phyloP scores from a whole-genome alignment of 2,329 filamentous ascomycete genomes.

The Neonectria coccinea region DNA sequence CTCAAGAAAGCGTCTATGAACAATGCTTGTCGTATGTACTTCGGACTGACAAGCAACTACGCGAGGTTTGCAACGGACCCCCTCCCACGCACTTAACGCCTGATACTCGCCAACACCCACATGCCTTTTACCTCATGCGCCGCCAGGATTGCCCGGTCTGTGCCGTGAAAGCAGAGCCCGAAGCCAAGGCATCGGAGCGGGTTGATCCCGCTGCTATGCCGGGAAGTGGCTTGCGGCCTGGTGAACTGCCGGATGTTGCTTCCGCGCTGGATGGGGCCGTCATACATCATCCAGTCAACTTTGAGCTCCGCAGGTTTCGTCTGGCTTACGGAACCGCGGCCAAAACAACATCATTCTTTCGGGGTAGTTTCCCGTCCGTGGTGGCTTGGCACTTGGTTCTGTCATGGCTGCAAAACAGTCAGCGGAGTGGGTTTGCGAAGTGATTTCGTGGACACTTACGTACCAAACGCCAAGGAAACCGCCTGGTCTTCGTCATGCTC shows the following conservation, averaged over 20 bases:
- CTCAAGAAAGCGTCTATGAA: slow-evolving; percentile 8
- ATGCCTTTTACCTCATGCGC: background rate
- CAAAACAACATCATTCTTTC: background rate
- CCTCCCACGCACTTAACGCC: slow-evolving; percentile 2
- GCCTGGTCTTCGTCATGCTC: background rate
- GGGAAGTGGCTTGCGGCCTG: slow-evolving; percentile 2
- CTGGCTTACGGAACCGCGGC: background rate
- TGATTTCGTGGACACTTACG: background rate
- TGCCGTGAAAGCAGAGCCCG: slow-evolving; percentile 2
- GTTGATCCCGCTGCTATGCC: background rate
- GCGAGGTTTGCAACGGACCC: background rate
- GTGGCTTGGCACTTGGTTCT: background rate
- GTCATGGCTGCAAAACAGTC: background rate
- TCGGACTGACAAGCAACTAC: background rate
- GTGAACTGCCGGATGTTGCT: slow-evolving; percentile 5
- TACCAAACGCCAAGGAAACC: background rate
- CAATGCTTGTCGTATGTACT: slow-evolving; percentile 11
- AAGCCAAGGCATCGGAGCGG: slow-evolving; percentile 11
- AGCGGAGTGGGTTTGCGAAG: background rate
- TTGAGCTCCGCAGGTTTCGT: background rate
- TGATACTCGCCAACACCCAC: slow-evolving; percentile 3
- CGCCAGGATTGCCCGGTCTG: background rate
- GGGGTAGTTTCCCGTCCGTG: background rate
- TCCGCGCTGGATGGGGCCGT: slow-evolving; percentile 2
- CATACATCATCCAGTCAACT: background rate